Base-by-base conservation (phyloP, 176 grass and related monocot species). In the Rhynchospora pubera region DNA sequence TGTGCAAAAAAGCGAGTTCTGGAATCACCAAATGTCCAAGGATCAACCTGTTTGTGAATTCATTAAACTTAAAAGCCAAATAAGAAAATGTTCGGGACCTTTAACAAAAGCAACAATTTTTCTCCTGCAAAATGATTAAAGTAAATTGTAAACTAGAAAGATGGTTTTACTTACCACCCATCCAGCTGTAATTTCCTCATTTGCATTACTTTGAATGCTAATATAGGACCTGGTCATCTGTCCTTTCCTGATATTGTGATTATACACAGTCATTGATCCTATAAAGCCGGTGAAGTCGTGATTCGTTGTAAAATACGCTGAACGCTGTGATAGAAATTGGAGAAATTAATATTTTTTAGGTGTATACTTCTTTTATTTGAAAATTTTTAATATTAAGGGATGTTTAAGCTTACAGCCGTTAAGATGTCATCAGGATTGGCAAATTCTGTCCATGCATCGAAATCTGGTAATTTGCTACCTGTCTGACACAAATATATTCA, bases 21-120 rank as follows among this genome's bases (percentile, higher is more conserved):
- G n/a, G 76, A 18, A 34, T 79, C 76, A 5, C 76, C 76, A 59
- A 58, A 79, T n/a, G 24, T 79, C 53, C 28, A 16, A 59, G 76
- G 76, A 59, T 79, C 76, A 59, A 79, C 18, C 76, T 79, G 30
- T 51, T 18, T 7, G 11, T 18, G 24, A 79, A 77, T 77, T 55
- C 6, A 26, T 59, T 16, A 58, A 6, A 28, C 18, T 79, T 8
- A n/a, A 58, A 48, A 57, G 7, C 15, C 46, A 22, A 46, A 1
- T 39, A 39, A 47, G 34, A 46, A 45, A 3, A 21, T 45, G 14
- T n/a, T 45, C 9, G 0, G 7, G 2, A 46, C 16, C 23, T 32
- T 57, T 56, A 57, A 9, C 51, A 34, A 22, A 53, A 28, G 46
- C 9, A 76, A 53, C 0, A 6, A 24, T 39, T 6, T 52, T 3